Evolutionary conservation across 352 stramenopile genomes (phyloP).

Genomic region (Phytophthora palmivora): DNA sequence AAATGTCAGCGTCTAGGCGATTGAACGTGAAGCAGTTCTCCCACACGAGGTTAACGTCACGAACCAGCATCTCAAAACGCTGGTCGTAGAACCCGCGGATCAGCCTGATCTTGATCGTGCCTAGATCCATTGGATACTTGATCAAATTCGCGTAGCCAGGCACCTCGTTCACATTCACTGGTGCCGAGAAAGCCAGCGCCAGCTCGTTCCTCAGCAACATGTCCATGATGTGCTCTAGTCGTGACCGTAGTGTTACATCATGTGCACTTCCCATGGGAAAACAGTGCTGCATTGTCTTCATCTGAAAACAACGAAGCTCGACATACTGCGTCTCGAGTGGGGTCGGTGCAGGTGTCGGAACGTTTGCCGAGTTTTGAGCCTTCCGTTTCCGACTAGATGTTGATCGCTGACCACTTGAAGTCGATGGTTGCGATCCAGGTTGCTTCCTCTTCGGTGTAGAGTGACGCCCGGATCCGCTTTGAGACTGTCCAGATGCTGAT

Average conservation of each 20-base stretch:
- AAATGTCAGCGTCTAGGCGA: constrained; percentile 79
- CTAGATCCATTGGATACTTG: constrained; percentile 92
- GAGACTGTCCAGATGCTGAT: constrained; percentile 34
- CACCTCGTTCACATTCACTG: constrained; percentile 73
- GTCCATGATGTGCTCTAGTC: constrained; percentile 69
- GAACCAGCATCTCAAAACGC: constrained; percentile 58
- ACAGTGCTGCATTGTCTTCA: constrained; percentile 41
- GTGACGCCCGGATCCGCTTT: constrained; percentile 46
- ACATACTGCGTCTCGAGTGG: constrained; percentile 44
- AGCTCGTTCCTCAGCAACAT: constrained; percentile 74
- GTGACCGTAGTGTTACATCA: constrained; percentile 60
- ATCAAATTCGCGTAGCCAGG: constrained; percentile 77
- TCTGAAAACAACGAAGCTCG: constrained; percentile 67
- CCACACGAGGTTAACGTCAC: constrained; percentile 83
- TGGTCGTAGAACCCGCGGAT: constrained; percentile 65
- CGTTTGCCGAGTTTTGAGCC: constrained; percentile 20
- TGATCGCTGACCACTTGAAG: constrained; percentile 34
- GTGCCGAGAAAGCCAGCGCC: constrained; percentile 67
- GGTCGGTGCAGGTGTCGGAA: constrained; percentile 6
- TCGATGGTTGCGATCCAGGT: constrained; percentile 26
- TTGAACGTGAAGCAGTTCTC: constrained; percentile 90
- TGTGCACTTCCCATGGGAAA: constrained; percentile 32
- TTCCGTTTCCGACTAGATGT: constrained; percentile 56
- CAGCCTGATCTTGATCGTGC: constrained; percentile 88
- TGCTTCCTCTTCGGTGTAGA: constrained; percentile 62